Evolutionary conservation across 306 rosid genomes (phyloP).

Genomic region (Vigna mungo): DNA sequence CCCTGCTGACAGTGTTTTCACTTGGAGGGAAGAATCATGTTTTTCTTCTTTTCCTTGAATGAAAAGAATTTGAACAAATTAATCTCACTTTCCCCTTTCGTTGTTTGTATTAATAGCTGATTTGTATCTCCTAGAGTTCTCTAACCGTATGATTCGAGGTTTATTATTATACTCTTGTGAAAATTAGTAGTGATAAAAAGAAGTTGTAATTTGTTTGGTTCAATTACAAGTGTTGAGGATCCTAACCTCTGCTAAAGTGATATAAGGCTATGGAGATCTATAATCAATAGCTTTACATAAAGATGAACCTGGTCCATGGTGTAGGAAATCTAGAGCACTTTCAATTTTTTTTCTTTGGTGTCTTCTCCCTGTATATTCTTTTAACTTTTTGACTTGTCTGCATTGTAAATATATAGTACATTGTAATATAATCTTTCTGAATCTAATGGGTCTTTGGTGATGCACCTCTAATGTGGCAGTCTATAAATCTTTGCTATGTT

Average conservation of each 20-base stretch:
- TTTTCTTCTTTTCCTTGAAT: not conserved
- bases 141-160: constrained; percentile 8
- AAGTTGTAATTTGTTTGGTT: not conserved
- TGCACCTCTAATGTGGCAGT: not conserved
- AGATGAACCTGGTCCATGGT: not conserved
- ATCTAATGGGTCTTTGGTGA: not conserved
- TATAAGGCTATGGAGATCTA: not conserved
- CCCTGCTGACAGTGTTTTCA: not conserved
- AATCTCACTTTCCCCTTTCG: not conserved
- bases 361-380: too few species aligned
- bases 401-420: not conserved
- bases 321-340: not conserved
- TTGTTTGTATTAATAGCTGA: constrained; percentile 9
- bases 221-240: not conserved
- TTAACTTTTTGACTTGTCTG: too few species aligned
- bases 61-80: not conserved
- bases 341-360: not conserved
- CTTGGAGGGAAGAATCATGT: not conserved
- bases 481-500: not conserved
- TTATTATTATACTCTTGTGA: not conserved
- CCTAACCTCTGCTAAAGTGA: not conserved
- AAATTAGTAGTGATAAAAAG: not conserved
- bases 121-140: constrained; percentile 25
- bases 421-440: not conserved
- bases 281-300: not conserved